Evolutionary conservation across 345 rosid species (phyloP).

Genomic region (Rhodamnia rubescens): DNA sequence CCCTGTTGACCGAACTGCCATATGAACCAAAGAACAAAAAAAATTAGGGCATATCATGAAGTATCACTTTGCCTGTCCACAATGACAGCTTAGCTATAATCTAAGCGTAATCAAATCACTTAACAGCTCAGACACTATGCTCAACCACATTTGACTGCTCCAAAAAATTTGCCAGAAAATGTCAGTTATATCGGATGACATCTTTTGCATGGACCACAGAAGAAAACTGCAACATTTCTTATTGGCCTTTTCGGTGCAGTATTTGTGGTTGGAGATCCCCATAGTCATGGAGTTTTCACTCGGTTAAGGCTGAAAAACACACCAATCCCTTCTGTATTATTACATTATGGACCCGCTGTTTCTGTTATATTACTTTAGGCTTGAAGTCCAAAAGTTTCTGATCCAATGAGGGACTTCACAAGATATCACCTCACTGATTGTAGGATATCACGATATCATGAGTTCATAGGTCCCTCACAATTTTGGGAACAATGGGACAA

Average conservation of each 20-base stretch:
- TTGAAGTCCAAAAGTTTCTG: neutral
- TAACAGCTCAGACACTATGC: neutral
- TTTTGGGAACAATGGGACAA: neutral
- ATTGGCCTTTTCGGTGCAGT: neutral
- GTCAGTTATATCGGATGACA: neutral
- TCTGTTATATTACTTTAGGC: neutral
- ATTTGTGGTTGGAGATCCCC: neutral
- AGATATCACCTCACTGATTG: neutral
- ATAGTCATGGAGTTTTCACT: neutral
- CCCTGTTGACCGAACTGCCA: conserved; percentile 34
- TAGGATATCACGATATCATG: neutral
- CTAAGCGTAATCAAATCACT: neutral
- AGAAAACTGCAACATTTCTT: neutral
- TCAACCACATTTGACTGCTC: neutral
- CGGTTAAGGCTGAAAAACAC: neutral
- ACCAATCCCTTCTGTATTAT: neutral
- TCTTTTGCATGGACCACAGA: neutral
- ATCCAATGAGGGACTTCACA: neutral
- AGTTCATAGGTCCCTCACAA: neutral
- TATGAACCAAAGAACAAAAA: neutral
- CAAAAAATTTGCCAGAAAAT: neutral
- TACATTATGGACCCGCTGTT: neutral
- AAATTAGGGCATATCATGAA: neutral
- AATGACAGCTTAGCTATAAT: neutral
- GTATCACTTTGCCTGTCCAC: neutral